phyloP scores from a whole-genome alignment of 305 asterid species.

The Striga hermonthica region DNA sequence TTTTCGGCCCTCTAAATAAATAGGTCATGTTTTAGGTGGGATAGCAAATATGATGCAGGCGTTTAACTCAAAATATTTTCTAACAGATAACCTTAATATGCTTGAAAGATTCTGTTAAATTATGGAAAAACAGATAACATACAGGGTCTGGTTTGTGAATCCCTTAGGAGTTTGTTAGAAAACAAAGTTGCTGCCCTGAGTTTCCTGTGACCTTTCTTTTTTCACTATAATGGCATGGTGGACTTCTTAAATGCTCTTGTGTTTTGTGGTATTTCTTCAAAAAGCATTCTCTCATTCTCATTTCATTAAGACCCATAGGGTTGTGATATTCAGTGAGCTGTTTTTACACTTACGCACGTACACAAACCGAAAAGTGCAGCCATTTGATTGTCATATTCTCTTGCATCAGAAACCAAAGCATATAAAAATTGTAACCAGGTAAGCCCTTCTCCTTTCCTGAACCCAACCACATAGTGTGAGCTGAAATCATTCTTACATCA shows the following conservation, averaged over 20 bases:
- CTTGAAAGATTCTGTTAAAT: slow-evolving; percentile 12
- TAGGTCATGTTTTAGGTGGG: slow-evolving; percentile 31
- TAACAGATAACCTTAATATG: background rate
- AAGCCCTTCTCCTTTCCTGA: slow-evolving; percentile 4
- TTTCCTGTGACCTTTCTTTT: background rate
- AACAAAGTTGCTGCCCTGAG: slow-evolving; percentile 17
- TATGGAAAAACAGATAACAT: slow-evolving; percentile 13
- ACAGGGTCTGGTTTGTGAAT: slow-evolving; percentile 25
- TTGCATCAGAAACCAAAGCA: slow-evolving; percentile 20
- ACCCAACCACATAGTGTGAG: slow-evolving; percentile 9
- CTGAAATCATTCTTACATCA: background rate
- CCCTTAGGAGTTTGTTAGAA: background rate
- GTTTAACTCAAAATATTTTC: slow-evolving; percentile 18
- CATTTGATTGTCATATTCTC: slow-evolving; percentile 11
- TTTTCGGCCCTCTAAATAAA: slow-evolving; percentile 33
- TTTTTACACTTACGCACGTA: background rate
- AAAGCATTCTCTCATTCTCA: background rate
- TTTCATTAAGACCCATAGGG: background rate
- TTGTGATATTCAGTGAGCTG: slow-evolving; percentile 6
- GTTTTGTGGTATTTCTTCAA: background rate
- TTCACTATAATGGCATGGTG: background rate
- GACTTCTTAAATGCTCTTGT: background rate
- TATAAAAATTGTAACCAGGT: slow-evolving; percentile 29
- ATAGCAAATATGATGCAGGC: slow-evolving; percentile 29
- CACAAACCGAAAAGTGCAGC: background rate